A percentile compares a stretch with the other conserved stretches of the same genome.
phyloP scores from a whole-genome alignment of 139 green algal genomes.

The Picochlorum sp. region DNA sequence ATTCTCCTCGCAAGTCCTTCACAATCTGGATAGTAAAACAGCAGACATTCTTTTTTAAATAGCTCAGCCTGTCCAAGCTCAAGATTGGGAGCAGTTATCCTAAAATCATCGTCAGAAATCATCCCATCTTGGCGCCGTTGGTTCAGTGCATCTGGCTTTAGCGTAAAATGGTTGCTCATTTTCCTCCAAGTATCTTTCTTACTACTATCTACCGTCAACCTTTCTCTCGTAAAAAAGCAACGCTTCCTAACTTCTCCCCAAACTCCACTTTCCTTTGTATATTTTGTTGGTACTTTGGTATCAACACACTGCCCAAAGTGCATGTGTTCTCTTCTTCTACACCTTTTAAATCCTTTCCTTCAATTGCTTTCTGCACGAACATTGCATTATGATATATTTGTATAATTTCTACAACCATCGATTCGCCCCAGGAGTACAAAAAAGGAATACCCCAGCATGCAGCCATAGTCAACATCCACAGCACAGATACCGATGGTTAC shows the following conservation, averaged over 20 bases:
- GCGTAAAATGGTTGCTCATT: constrained; percentile 24
- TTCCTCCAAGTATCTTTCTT: not conserved
- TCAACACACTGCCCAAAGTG: too few species aligned
- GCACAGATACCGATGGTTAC: too few species aligned
- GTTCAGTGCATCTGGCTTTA: constrained; percentile 4
- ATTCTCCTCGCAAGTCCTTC: constrained; percentile 69
- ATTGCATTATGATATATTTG: too few species aligned
- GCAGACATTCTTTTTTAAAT: constrained; percentile 66
- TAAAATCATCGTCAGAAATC: constrained; percentile 18
- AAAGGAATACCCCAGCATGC: too few species aligned
- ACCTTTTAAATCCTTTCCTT: too few species aligned
- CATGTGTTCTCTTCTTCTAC: too few species aligned
- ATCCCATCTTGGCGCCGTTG: not conserved
- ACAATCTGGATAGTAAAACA: constrained; percentile 84
- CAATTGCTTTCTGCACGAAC: too few species aligned
- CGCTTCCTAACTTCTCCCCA: not conserved
- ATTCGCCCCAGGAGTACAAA: too few species aligned
- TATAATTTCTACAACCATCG: too few species aligned
- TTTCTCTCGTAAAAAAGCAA: not conserved
- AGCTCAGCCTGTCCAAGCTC: constrained; percentile 15
- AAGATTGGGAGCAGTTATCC: constrained; percentile 46
- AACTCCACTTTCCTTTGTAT: too few species aligned
- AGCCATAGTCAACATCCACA: too few species aligned
- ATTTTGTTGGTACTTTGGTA: too few species aligned
- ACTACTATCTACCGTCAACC: not conserved